Base-by-base conservation (phyloP, 257 asterid species). In the Gentiana dahurica region DNA sequence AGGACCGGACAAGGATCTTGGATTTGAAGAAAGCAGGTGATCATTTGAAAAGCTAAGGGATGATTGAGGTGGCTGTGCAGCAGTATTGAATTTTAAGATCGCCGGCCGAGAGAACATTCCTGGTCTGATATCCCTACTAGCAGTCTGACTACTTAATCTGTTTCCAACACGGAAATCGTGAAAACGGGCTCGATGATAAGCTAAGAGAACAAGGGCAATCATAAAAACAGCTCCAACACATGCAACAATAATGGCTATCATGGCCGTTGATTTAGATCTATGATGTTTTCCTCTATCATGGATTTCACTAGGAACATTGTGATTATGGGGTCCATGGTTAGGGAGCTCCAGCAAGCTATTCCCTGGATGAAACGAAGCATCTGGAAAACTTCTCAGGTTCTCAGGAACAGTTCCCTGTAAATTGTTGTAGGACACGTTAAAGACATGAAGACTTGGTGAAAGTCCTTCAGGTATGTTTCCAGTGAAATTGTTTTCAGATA, bases 1-100 rank as follows among this genome's bases (percentile, higher is more conserved):
- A 54, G 76, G 81, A 71, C 87, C 90, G 11, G 83, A 74, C 74
- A 72, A 59, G 34, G 90, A 66, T 72, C 87, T 79, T 53, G 89
- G 76, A 65, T 84, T 80, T 46, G 82, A 71, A 60, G 95, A 77
- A 69, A 88, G 73, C 68, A 88, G 70, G 74, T 82, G 97, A 73
- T 85, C 95, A 53, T 86, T 76, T 63, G 94, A 88, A 73, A 88
- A 85, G 76, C 96, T 88, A 64, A 85, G 60, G 1, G 86, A 81
- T 64, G 81, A 69, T 6, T 84, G 87, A 51, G 86, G 95, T 2
- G 85, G 88, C 47, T 77, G 93, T 8, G 68, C 59, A 62, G 60
- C 67, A 55, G 72, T 72, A 57, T 72, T 84, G 75, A 84, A 82
- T 57, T 78, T 76, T 72, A 82, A 84, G 71, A 84, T 79, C 24